Conservation (phyloP, 2,329 filamentous ascomycete species). For the Zalaria obscura region DNA sequence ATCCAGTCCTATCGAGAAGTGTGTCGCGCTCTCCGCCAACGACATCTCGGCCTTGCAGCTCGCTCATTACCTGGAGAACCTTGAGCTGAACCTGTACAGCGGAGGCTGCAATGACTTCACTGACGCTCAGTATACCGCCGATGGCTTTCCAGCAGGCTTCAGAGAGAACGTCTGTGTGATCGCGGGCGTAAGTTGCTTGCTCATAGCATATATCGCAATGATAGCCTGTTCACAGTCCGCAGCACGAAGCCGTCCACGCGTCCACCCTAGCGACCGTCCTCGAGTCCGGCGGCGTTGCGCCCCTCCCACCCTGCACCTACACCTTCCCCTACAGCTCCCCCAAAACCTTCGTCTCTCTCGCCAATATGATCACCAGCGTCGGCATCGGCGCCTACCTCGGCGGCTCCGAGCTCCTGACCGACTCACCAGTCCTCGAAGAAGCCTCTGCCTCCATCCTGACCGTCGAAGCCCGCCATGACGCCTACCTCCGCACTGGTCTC, state of each 20-base stretch:
- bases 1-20: conserved; percentile 2
- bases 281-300: conserved; percentile 10
- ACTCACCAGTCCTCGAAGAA: conserved; percentile 11
- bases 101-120: conserved; percentile 14
- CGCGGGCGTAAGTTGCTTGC: conserved; percentile 6
- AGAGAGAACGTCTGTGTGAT: conserved; percentile 16
- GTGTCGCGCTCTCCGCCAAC: conserved; percentile 4
- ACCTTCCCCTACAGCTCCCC: conserved; percentile 12
- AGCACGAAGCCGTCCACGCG: neutral
- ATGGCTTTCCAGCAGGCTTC: conserved; percentile 15
- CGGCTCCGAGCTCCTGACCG: conserved; percentile 7
- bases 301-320: conserved; percentile 15
- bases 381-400: conserved; percentile 16
- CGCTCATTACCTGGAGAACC: conserved; percentile 18
- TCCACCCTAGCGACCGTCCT: conserved; percentile 6
- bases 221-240: no score
- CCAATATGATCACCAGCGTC: conserved; percentile 16
- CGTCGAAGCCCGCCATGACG: conserved; percentile 16
- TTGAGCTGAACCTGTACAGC: conserved; percentile 15
- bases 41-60: conserved; percentile 10
- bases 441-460: conserved; percentile 14
- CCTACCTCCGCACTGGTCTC: conserved; percentile 14
- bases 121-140: conserved; percentile 11
- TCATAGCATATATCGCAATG: no score
- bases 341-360: conserved; percentile 15